These are phyloP conservation scores for Taiozyma sp. DNA, from an alignment of 1,139 yeast species.

Conservation along the genomic window DNA sequence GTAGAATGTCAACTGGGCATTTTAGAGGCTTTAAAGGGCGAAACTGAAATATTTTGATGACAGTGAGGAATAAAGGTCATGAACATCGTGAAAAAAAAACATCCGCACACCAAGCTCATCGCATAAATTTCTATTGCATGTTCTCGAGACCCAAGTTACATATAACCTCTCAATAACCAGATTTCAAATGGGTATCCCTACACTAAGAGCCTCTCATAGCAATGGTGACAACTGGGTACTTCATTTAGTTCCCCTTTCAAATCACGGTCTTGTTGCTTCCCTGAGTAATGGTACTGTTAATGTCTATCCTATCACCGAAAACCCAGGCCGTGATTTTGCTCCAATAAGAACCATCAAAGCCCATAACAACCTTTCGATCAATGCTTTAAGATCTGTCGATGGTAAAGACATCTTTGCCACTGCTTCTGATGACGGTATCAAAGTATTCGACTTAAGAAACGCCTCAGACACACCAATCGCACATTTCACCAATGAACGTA, in stretches of 20 bases:
- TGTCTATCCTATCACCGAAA: conserved; percentile 29
- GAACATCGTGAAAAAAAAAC: neutral
- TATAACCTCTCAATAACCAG: neutral
- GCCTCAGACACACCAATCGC: conserved; percentile 25
- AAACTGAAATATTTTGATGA: no score
- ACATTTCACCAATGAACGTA: conserved; percentile 36
- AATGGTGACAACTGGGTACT: conserved; percentile 46
- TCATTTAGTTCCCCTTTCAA: conserved; percentile 31
- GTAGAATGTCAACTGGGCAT: no score
- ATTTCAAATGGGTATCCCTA: conserved; percentile 17
- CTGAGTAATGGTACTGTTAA: conserved; percentile 44
- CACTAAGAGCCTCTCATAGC: conserved; percentile 17
- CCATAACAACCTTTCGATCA: conserved; percentile 26
- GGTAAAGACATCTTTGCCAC: conserved; percentile 30
- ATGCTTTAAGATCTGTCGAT: conserved; percentile 25
- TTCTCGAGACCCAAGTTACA: neutral
- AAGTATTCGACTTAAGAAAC: conserved; percentile 60
- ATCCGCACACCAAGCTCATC: neutral
- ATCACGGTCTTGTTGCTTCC: conserved; percentile 39
- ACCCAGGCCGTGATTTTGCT: conserved; percentile 18
- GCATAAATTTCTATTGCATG: neutral
- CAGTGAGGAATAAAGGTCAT: no score
- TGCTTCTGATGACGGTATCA: conserved; percentile 57
- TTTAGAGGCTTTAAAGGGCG: no score
- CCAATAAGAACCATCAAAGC: conserved; percentile 26